Percentiles rank a stretch among this genome's conserved stretches.
These are phyloP conservation scores for Gossypium lobatum DNA, from an alignment of 441 rosid genomes.

Conservation along the genomic window DNA sequence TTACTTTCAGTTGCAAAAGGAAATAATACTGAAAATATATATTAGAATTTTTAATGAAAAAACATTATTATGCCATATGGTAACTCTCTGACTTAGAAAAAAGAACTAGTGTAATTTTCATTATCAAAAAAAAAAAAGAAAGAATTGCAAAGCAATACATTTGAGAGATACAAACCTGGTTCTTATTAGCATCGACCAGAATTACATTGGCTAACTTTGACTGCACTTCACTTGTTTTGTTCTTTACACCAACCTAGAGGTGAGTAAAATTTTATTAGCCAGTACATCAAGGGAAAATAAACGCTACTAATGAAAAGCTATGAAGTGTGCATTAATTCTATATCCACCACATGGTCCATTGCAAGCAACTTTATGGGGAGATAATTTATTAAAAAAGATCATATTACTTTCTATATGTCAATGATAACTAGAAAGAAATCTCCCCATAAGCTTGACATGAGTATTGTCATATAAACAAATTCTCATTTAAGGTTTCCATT, in stretches of 20 bases:
- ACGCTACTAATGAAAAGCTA: background rate
- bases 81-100: background rate
- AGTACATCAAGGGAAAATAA: background rate
- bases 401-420: background rate
- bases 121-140: background rate
- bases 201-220: constrained; percentile 7
- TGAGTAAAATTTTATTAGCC: constrained; percentile 14
- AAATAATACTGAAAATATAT: background rate
- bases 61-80: background rate
- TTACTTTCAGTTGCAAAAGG: background rate
- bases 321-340: background rate
- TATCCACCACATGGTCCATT: constrained; percentile 1
- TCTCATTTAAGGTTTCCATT: background rate
- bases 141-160: background rate
- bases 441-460: background rate
- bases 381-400: background rate
- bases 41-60: background rate
- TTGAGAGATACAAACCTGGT: constrained; percentile 57
- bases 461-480: background rate
- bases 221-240: constrained; percentile 45
- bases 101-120: background rate
- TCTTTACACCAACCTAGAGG: constrained; percentile 86
- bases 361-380: background rate
- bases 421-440: background rate
- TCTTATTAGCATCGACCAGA: constrained; percentile 72